phyloP scores from a whole-genome alignment of 441 rosid species.

The Pelargonium australe region DNA sequence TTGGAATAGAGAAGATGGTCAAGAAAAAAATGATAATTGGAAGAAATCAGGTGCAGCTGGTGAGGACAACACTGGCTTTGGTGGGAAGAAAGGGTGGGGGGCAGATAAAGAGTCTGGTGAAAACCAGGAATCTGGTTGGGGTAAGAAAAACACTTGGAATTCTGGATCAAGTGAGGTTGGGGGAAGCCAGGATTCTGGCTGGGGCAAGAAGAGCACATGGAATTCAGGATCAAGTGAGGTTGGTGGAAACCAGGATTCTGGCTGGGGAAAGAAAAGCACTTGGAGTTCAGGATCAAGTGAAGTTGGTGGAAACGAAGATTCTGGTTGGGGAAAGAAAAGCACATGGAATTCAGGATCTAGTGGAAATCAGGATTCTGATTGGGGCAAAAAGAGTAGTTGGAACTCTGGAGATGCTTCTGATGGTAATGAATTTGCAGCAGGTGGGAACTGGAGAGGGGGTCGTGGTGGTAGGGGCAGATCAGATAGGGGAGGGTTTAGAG shows the following conservation, averaged over 20 bases:
- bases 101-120: too few relatives aligned
- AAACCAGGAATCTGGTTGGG: too few relatives aligned
- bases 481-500: slow-evolving; percentile 29
- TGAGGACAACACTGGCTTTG: slow-evolving; percentile 14
- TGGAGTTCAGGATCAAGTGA: too few relatives aligned
- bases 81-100: slow-evolving; percentile 10
- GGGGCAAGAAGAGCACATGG: slow-evolving; percentile 12
- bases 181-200: slow-evolving; percentile 6
- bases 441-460: slow-evolving; percentile 40
- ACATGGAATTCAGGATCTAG: too few relatives aligned
- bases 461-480: not conserved
- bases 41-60: slow-evolving; percentile 13
- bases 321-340: too few relatives aligned
- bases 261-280: too few relatives aligned
- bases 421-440: not conserved
- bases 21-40: slow-evolving; percentile 22
- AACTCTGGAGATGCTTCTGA: slow-evolving; percentile 21
- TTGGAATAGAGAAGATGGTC: slow-evolving; percentile 22
- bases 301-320: too few relatives aligned
- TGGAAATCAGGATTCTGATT: too few relatives aligned
- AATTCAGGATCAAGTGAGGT: too few relatives aligned
- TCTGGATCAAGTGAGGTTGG: too few relatives aligned
- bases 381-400: slow-evolving; percentile 22
- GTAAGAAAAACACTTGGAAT: too few relatives aligned
- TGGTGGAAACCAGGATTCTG: too few relatives aligned